phyloP scores from a whole-genome alignment of 1,139 yeast genomes.

The Geotrichum restrictum region DNA sequence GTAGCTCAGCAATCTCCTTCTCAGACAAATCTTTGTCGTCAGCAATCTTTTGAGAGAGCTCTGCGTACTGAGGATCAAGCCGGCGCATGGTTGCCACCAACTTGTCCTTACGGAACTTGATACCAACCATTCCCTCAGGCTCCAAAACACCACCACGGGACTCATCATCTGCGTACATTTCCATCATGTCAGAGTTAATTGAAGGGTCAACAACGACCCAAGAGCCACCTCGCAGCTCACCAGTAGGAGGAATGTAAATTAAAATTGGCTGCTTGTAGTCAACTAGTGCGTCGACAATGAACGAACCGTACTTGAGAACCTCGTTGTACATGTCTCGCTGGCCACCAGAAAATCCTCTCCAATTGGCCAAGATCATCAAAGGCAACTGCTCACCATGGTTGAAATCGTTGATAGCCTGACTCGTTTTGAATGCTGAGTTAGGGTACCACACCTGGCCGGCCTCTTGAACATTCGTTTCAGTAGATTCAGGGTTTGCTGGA shows the following conservation, averaged over 20 bases:
- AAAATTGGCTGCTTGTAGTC: conserved; percentile 95
- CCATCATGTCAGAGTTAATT: conserved; percentile 95
- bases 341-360: conserved; percentile 99
- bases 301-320: conserved; percentile 93
- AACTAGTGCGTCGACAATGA: conserved; percentile 93
- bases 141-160: conserved; percentile 97
- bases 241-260: conserved; percentile 95
- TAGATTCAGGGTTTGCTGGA: conserved; percentile 94
- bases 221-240: conserved; percentile 99
- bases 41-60: conserved; percentile 56
- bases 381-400: conserved; percentile 97
- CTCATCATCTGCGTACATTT: conserved; percentile 95
- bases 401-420: conserved; percentile 96
- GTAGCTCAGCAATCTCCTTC: conserved; percentile 63
- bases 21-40: conserved; percentile 49
- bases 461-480: conserved; percentile 82
- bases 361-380: conserved; percentile 93
- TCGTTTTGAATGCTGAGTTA: conserved; percentile 96
- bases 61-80: conserved; percentile 71
- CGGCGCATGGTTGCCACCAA: conserved; percentile 84
- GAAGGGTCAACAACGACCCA: conserved; percentile 99
- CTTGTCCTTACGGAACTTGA: conserved; percentile 92
- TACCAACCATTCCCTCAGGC: conserved; percentile 99
- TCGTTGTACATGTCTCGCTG: conserved; percentile 99
- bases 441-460: conserved; percentile 99